A percentile compares a stretch with the other conserved stretches of the same genome.
Conservation (phyloP, 208 protist genomes). For the Naegleria lovaniensis region DNA sequence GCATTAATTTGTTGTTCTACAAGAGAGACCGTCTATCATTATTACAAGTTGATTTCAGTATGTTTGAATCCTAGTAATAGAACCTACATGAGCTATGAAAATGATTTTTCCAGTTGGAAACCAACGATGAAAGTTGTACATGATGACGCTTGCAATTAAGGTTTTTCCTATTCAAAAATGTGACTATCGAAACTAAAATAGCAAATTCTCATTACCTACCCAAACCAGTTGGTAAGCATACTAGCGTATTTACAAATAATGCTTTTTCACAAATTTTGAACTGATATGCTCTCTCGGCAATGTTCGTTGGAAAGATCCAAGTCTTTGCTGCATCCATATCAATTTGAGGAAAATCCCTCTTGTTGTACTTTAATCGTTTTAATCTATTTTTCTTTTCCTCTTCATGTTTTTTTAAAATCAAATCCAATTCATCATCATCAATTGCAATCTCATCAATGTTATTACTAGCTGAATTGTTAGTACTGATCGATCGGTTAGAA, state of each 20-base stretch:
- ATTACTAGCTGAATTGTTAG: background rate
- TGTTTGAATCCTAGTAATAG: background rate
- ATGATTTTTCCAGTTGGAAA: constrained; percentile 51
- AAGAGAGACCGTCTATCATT: constrained; percentile 48
- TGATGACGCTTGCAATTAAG: constrained; percentile 65
- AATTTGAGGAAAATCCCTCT: background rate
- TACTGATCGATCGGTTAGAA: background rate
- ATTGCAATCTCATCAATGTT: background rate
- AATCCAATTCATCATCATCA: background rate
- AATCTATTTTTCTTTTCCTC: background rate
- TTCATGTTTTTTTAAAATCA: background rate
- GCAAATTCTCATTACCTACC: constrained; percentile 35
- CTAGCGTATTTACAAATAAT: constrained; percentile 59
- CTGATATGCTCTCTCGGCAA: constrained; percentile 44
- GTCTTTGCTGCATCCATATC: background rate
- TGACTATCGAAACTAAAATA: background rate
- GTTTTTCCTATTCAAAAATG: constrained; percentile 39
- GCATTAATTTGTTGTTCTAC: constrained; percentile 59
- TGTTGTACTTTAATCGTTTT: background rate
- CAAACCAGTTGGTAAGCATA: constrained; percentile 65
- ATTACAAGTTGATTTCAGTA: background rate
- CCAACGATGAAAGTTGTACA: constrained; percentile 66
- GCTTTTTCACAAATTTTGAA: constrained; percentile 35
- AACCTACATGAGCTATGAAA: constrained; percentile 55
- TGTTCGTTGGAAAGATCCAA: constrained; percentile 40